phyloP scores from a whole-genome alignment of 1,139 yeast species.

The Hyphopichia burtonii region DNA sequence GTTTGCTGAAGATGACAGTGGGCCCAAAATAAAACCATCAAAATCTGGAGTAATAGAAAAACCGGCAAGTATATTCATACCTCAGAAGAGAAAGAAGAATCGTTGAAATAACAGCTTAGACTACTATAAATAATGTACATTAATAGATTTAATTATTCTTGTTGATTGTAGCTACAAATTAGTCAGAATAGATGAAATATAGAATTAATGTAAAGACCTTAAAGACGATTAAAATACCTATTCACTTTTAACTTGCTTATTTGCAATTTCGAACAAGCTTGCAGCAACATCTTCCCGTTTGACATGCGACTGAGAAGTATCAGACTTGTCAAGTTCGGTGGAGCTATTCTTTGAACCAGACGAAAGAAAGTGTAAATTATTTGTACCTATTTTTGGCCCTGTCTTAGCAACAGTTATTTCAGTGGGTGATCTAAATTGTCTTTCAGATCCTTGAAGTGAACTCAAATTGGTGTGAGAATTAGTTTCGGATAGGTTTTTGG shows the following conservation, averaged over 20 bases:
- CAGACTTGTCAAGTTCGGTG: neutral
- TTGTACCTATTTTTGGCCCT: constrained; percentile 5
- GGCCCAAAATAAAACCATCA: neutral
- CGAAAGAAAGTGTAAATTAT: constrained; percentile 5
- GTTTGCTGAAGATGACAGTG: neutral
- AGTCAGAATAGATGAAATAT: no score
- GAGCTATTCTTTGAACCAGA: constrained; percentile 2
- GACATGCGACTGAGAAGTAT: neutral
- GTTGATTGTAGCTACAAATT: no score
- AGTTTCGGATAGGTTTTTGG: no score
- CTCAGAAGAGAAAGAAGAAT: constrained; percentile 10
- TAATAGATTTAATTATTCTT: no score
- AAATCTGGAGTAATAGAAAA: neutral
- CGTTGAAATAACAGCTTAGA: neutral
- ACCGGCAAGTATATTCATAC: constrained; percentile 12
- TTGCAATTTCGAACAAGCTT: constrained; percentile 4
- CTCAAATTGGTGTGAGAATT: neutral
- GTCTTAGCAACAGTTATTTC: constrained; percentile 3
- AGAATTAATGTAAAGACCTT: no score
- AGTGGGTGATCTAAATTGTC: neutral
- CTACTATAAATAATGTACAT: neutral
- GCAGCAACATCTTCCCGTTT: neutral
- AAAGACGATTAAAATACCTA: neutral
- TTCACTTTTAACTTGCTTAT: constrained; percentile 7
- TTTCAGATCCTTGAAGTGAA: neutral